These are phyloP conservation scores for Rugiboletus extremiorientalis DNA, from an alignment of 1,284 basidiomycete genomes.

Conservation along the genomic window DNA sequence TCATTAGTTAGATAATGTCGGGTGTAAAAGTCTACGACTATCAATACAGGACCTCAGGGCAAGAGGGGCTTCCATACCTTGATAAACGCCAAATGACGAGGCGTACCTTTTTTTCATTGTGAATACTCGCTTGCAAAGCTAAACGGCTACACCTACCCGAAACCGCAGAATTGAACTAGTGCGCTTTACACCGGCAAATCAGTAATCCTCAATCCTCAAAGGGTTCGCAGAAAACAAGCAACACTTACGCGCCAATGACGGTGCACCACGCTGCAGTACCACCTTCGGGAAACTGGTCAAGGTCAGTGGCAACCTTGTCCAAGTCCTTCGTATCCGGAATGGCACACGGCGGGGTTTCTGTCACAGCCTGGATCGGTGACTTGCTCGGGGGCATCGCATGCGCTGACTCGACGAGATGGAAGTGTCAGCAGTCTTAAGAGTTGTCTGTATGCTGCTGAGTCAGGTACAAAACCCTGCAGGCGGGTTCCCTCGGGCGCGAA, in stretches of 20 bases:
- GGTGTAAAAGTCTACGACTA: conserved; percentile 41
- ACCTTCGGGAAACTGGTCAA: conserved; percentile 30
- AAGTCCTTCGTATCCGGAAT: not conserved
- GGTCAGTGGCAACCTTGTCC: not conserved
- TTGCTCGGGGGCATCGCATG: conserved; percentile 10
- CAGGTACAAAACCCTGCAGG: not conserved
- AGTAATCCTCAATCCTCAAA: not conserved
- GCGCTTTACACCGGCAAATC: conserved; percentile 20
- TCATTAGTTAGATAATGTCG: conserved; percentile 36
- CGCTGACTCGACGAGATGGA: not conserved
- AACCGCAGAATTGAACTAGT: conserved; percentile 38
- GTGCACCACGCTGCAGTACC: conserved; percentile 25
- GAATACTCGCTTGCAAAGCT: not conserved
- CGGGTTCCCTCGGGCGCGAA: not conserved
- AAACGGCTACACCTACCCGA: conserved; percentile 30
- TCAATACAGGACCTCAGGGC: no score
- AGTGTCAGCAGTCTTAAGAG: not conserved
- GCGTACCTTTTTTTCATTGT: no score
- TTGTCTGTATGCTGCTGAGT: no score
- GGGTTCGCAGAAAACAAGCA: not conserved
- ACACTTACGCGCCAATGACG: conserved; percentile 26
- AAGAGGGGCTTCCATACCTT: conserved; percentile 31
- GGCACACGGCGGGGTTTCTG: not conserved
- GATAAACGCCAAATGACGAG: conserved; percentile 44
- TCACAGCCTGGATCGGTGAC: not conserved